Evolutionary conservation across 192 early-diverging fungal species (phyloP), one percentile per base, ranked within the genome.

Genomic region (Entomortierella parvispora): DNA sequence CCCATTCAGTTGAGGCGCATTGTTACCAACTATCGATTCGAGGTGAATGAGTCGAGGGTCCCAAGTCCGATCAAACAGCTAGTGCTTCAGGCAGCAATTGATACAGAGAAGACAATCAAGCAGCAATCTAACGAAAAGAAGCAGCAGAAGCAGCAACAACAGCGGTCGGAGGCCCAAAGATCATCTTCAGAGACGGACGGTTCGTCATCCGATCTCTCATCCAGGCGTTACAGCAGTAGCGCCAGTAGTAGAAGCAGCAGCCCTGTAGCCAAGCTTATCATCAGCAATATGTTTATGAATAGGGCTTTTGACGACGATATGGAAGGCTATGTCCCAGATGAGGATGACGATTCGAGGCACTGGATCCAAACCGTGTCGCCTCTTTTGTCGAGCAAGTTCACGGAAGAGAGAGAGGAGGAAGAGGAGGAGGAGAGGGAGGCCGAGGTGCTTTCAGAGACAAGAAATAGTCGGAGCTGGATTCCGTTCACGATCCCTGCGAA

Each of bases 11-110:
- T 94, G 28, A 85, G 88, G 44, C 85, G 90, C 11, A 87, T 85
- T n/a, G 88, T 96, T 20, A 83, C 86, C 26, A 76, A 84, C 40
- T 98, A 98, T 71, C 85, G 90, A 18, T 98, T 96, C 74, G 97
- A 98, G 69, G 91, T 94, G 11, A 90, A 89, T 26, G 97, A 98
- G 69, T 51, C 77, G n/a, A 66, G 83, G 3, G 72, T 97, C 32
- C 81, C 90, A 12, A 78, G 83, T 23, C 94, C 94, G 29, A 84
- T 97, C 8, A 86, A 84, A 58, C 84, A 88, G 47, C 95, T 95
- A 74, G 82, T 93, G 9, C 76, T 89, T 31, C 85, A 89, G 43
- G 83, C 91, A 17, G 89, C 89, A 47, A 89, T 90, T 26, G 90
- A 92, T 34, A 85, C 89, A 0, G 87, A 82, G 60, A 86, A 85